Evolutionary conservation across 2,329 filamentous ascomycete species (phyloP), one percentile per base, ranked within the genome.

Genomic region (Aureobasidium uvarum): DNA sequence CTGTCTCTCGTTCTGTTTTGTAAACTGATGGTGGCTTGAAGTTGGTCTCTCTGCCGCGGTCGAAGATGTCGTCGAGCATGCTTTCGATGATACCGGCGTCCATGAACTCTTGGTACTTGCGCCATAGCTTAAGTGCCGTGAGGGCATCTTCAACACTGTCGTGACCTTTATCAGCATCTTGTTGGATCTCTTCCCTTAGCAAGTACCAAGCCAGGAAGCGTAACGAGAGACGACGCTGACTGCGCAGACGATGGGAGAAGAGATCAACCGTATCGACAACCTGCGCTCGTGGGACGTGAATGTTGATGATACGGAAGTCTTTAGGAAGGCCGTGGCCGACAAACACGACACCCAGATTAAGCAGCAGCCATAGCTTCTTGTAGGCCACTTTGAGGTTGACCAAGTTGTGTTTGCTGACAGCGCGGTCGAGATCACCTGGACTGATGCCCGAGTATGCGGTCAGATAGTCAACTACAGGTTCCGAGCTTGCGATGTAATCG

Each of bases 221-320:
- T 23, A 99, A 83, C 8, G 90, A 95, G 2, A 99, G 85, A 74
- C 93, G 95, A n/a, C 96, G 87, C 62, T 91, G 85, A 14, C 69
- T 73, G 38, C 92, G 89, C 18, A 86, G 83, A 65, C 89, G 87
- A 66, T 96, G 87, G 77, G 90, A 96, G 80, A 96, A 98, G 1
- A 96, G 83, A 69, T 96, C 89, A 70, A 93, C 92, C 0, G 96
- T 99, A 77, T 99, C 95, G 64, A 99, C 92, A 41, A 96, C 89
- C 75, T 99, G 95, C 3, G 85, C 78, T 74, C 89, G 91, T 1
- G 96, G 95, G 0, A 99, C 90, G 75, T 97, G 91, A 65, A 99
- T 97, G 76, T 99, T 99, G 78, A 96, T 96, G 65, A 96, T 96
- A 62, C 95, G 91, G 79, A 99, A 98, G 77, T 99, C 95, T 71